These are phyloP conservation scores for Leccinellum luteum DNA, from an alignment of 768 basidiomycete genomes.

Conservation along the genomic window DNA sequence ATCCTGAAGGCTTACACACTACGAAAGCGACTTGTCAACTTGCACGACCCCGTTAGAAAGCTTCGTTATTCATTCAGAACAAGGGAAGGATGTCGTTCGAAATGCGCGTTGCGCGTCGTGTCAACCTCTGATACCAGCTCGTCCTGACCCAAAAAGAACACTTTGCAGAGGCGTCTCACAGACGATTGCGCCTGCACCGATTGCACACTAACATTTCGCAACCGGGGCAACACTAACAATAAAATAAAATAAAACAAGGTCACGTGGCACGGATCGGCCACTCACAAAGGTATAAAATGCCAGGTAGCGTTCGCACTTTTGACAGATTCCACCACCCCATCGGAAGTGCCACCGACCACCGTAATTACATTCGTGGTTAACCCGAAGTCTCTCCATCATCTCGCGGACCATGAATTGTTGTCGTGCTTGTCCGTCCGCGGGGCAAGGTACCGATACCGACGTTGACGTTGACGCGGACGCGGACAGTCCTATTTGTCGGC, in stretches of 20 bases:
- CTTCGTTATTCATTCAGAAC: neutral
- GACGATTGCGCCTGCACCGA: constrained; percentile 37
- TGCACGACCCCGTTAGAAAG: neutral
- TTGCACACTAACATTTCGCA: constrained; percentile 37
- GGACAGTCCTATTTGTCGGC: neutral
- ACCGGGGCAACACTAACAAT: constrained; percentile 29
- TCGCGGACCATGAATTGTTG: constrained; percentile 24
- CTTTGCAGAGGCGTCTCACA: constrained; percentile 19
- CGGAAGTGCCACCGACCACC: constrained; percentile 45
- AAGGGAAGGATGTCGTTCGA: neutral
- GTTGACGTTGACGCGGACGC: neutral
- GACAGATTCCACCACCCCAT: constrained; percentile 43
- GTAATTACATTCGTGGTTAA: constrained; percentile 53
- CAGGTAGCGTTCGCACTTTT: constrained; percentile 42
- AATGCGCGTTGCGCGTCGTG: neutral
- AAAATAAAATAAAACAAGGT: no score
- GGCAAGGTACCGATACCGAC: neutral
- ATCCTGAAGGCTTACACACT: neutral
- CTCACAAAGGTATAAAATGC: constrained; percentile 50
- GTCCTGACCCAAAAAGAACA: neutral
- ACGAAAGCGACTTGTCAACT: neutral
- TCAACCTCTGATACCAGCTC: neutral
- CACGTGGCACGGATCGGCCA: neutral
- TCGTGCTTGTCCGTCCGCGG: neutral
- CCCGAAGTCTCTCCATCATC: constrained; percentile 40